Evolutionary conservation across 1,284 basidiomycete species (phyloP).

Genomic region (Cystobasidium sp.): DNA sequence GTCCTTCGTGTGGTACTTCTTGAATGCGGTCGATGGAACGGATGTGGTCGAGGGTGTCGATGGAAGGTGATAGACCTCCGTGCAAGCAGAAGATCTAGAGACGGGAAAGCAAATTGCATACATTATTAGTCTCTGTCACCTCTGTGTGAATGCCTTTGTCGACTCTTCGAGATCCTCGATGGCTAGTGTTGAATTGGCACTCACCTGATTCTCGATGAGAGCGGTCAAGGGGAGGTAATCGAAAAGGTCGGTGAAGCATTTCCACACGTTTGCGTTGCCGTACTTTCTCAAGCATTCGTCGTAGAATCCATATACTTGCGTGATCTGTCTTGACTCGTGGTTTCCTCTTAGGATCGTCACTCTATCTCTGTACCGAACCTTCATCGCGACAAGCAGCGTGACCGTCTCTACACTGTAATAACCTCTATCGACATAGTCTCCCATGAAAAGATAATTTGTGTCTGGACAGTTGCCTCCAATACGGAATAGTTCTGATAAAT

Average conservation of each 20-base stretch:
- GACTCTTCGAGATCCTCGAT: background rate
- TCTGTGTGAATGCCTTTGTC: background rate
- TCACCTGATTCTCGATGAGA: slow-evolving; percentile 70
- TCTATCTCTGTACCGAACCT: slow-evolving; percentile 96
- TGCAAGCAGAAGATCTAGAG: slow-evolving; percentile 96
- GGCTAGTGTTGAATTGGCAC: background rate
- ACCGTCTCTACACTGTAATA: slow-evolving; percentile 98
- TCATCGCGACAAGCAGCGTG: slow-evolving; percentile 88
- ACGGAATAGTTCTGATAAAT: slow-evolving; percentile 97
- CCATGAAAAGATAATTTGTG: slow-evolving; percentile 99
- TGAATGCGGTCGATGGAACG: slow-evolving; percentile 97
- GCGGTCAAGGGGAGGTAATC: slow-evolving; percentile 94
- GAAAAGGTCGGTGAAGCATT: slow-evolving; percentile 98
- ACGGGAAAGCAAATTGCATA: background rate
- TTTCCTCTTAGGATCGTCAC: slow-evolving; percentile 97
- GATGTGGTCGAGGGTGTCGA: slow-evolving; percentile 98
- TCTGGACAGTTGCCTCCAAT: slow-evolving; percentile 99
- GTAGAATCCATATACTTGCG: slow-evolving; percentile 98
- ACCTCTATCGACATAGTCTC: slow-evolving; percentile 97
- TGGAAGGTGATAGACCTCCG: slow-evolving; percentile 96
- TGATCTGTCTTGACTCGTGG: slow-evolving; percentile 98
- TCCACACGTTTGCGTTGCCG: slow-evolving; percentile 92
- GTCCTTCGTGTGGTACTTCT: slow-evolving; percentile 98
- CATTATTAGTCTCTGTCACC: background rate
- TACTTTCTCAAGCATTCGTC: slow-evolving; percentile 98